A percentile compares a stretch with the other conserved stretches of the same genome.
Evolutionary conservation across 805 yeast genomes (phyloP).

Genomic region (Maudiozyma saulgeensis): DNA sequence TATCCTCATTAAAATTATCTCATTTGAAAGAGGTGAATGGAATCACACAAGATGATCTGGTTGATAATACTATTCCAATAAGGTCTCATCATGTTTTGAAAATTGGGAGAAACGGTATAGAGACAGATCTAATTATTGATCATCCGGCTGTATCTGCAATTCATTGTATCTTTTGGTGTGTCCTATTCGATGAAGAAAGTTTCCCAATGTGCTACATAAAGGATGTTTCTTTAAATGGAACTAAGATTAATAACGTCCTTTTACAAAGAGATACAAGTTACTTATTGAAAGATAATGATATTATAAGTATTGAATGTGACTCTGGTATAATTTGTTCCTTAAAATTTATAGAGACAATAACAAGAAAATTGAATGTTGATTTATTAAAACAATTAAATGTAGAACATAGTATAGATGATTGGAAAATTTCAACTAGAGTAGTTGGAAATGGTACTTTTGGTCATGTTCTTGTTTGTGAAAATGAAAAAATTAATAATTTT

Average conservation of each 20-base stretch:
- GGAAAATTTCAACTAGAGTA: slow-evolving; percentile 36
- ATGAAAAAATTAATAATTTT: not conserved
- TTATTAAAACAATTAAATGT: slow-evolving; percentile 13
- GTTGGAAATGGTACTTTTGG: slow-evolving; percentile 56
- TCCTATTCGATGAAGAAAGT: slow-evolving; percentile 40
- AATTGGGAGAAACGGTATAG: slow-evolving; percentile 35
- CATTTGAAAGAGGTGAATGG: not conserved
- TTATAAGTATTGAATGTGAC: slow-evolving; percentile 29
- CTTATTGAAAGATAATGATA: slow-evolving; percentile 33
- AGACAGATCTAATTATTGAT: slow-evolving; percentile 27
- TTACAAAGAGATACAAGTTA: slow-evolving; percentile 27
- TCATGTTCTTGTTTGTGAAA: slow-evolving; percentile 29
- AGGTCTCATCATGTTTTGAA: slow-evolving; percentile 30
- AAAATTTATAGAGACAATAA: not conserved
- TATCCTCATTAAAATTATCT: not conserved
- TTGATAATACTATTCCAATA: slow-evolving; percentile 10
- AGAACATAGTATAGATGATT: slow-evolving; percentile 20
- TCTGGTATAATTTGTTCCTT: slow-evolving; percentile 1
- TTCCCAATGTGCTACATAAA: slow-evolving; percentile 40
- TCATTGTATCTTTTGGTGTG: slow-evolving; percentile 42
- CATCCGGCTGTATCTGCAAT: slow-evolving; percentile 35
- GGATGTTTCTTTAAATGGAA: slow-evolving; percentile 46
- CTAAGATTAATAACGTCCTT: slow-evolving; percentile 32
- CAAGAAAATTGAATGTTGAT: not conserved
- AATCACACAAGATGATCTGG: slow-evolving; percentile 6